Evolutionary conservation across 2,329 filamentous ascomycete genomes (phyloP), one percentile per base, ranked within the genome.

Genomic region (Sclerotiophoma versabilis): DNA sequence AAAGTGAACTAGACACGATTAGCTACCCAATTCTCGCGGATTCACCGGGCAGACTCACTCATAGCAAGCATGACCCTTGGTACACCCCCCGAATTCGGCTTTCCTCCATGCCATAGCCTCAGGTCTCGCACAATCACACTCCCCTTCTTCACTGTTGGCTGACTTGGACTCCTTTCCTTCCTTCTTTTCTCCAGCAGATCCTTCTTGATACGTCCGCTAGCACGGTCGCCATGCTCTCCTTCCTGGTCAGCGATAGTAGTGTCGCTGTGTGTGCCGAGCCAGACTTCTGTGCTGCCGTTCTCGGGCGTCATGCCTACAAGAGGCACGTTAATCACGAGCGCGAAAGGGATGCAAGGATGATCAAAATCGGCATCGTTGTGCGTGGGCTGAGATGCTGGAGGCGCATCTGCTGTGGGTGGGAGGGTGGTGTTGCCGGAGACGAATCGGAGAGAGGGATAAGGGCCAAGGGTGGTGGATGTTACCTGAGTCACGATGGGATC

Each of bases 401-500:
- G 66, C 22, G 70, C 62, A 1, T 73, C 75, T 0, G 77, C 66
- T 1, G 78, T 76, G 2, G 79, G 78, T 2, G 83, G 83, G n/a
- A 73, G 62, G 1, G 71, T 72, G 17, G 72, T 73, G 50, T 75
- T 75, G 8, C 69, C 69, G 2, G 72, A 74, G 17, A 74, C 51
- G 42, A 73, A 74, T 11, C 67, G 63, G 14, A 74, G 48, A 5
- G 63, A 65, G 5, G 72, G 71, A 3, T 47, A 49, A 0, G 71
- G 72, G 2, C 72, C 72, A 8, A 75, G 58, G 2, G 75, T 72
- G 0, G 79, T 78, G 0, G 83, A 80, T 1, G 83, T 83, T 34
- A 85, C 76, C 63, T 87, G 84, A 0, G 77, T 83, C 0, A 81
- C 81, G 14, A 86, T 80, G 4, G 77, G 78, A 52, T 86, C 81